Evolutionary conservation across 2,329 filamentous ascomycete species (phyloP).

Genomic region (Beauveria asiatica): DNA sequence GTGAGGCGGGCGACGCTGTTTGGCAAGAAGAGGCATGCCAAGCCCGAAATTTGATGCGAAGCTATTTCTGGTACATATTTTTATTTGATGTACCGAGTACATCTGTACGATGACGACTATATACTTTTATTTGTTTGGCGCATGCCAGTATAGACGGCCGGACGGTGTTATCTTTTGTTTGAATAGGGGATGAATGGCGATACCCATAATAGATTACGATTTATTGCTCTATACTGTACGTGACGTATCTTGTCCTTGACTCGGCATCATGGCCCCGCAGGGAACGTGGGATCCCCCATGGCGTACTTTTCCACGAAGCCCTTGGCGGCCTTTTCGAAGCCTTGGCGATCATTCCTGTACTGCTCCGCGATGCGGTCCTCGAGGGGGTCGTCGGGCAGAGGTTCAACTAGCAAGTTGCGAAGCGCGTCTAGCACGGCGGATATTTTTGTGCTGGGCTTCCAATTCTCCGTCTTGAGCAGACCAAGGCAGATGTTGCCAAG

Average conservation of each 20-base stretch:
- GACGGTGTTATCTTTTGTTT: constrained; percentile 11
- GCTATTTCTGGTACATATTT: constrained; percentile 7
- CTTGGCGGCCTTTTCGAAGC: constrained; percentile 67
- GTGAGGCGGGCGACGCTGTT: constrained; percentile 34
- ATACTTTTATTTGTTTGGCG: constrained; percentile 9
- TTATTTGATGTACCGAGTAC: constrained; percentile 7
- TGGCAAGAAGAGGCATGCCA: constrained; percentile 30
- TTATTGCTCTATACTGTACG: neutral
- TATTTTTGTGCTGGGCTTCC: constrained; percentile 82
- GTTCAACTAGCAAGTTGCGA: constrained; percentile 64
- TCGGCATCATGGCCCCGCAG: constrained; percentile 12
- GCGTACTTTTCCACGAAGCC: constrained; percentile 71
- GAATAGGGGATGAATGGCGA: constrained; percentile 15
- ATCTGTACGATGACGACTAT: constrained; percentile 10
- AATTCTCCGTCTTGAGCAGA: constrained; percentile 75
- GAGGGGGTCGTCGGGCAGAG: constrained; percentile 82
- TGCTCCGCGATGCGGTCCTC: constrained; percentile 81
- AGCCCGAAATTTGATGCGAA: constrained; percentile 1
- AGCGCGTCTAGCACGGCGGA: constrained; percentile 68
- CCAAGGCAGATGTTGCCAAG: constrained; percentile 79
- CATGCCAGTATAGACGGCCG: neutral
- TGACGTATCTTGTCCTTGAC: neutral
- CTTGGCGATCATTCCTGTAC: constrained; percentile 57
- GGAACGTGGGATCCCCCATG: constrained; percentile 31
- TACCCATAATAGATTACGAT: constrained; percentile 11